Conservation (phyloP, 768 basidiomycete genomes). For the Steccherinum ochraceum region DNA sequence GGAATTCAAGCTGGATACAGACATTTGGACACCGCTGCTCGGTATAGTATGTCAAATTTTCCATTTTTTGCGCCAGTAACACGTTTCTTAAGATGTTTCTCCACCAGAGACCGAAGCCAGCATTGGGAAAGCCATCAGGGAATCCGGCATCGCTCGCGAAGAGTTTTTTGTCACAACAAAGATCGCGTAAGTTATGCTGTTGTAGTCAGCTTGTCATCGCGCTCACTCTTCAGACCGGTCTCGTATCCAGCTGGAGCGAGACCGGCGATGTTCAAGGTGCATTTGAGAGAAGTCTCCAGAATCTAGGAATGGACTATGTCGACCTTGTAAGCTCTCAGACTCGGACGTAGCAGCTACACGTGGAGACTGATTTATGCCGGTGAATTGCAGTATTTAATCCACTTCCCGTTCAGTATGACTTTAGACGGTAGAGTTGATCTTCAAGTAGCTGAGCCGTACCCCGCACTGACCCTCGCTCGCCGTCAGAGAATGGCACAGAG, state of each 20-base stretch:
- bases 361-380: too few species aligned
- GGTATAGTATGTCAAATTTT: slow-evolving; percentile 14
- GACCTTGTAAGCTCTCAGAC: slow-evolving; percentile 24
- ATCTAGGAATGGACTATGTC: slow-evolving; percentile 24
- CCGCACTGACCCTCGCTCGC: not conserved
- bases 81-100: not conserved
- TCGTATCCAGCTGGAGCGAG: slow-evolving; percentile 29
- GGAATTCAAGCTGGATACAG: slow-evolving; percentile 18
- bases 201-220: not conserved
- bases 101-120: slow-evolving; percentile 18
- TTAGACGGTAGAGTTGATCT: slow-evolving; percentile 29
- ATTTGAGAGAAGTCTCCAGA: slow-evolving; percentile 23
- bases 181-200: slow-evolving; percentile 22
- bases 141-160: slow-evolving; percentile 54
- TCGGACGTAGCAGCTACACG: too few species aligned
- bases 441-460: not conserved
- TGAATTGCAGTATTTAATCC: slow-evolving; percentile 39
- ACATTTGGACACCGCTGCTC: slow-evolving; percentile 26
- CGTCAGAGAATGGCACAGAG: slow-evolving; percentile 8
- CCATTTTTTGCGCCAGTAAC: not conserved
- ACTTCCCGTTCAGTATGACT: slow-evolving; percentile 38
- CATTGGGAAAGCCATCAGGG: slow-evolving; percentile 23
- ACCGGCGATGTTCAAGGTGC: slow-evolving; percentile 23
- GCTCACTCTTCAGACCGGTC: not conserved
- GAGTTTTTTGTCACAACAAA: slow-evolving; percentile 65